Evolutionary conservation across 257 asterid genomes (phyloP), one percentile per base, ranked within the genome.

Genomic region (Ehretia macrophylla): DNA sequence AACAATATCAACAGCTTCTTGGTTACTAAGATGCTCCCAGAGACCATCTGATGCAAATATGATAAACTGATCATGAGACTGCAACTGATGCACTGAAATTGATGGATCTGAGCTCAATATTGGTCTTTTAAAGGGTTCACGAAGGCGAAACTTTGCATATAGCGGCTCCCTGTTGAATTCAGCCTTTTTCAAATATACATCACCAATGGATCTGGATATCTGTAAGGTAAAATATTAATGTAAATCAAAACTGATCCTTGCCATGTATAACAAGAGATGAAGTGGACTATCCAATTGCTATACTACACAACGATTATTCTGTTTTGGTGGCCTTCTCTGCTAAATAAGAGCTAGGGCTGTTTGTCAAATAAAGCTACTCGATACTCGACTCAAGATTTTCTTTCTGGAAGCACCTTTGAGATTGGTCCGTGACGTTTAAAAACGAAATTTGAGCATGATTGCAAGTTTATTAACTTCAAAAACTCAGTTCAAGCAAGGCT

Each of bases 1-100:
- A 60, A 86, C 93, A 32, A 86, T 79, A 57, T 76, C 84, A 53
- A 86, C 87, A 23, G 95, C 93, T 58, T 82, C 95, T 75, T 86
- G 90, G 75, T 86, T 86, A 60, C 77, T 75, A 17, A 86, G 80
- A 71, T 86, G 95, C 81, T 86, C 95, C 95, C 95, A 86, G 35
- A 86, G 90, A 55, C 93, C 95, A 68, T 86, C 95, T 16, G 93
- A 84, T 20, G 95, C 95, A 51, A 86, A 84, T 69, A 86, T 84
- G 53, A 86, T 58, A 66, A 86, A 86, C 67, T 79, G 87, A 66
- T 86, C 95, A 8, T 84, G 83, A 22, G 85, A 68, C 59, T 79
- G 87, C 72, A 86, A 59, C 53, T 70, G 84, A 56, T 81, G 93
- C 59, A 59, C 83, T 9, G 81, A 73, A 32, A 86, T 78, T 22